These are phyloP conservation scores for Colletotrichum kahawae DNA, from an alignment of 2,329 filamentous ascomycete species.

Conservation along the genomic window DNA sequence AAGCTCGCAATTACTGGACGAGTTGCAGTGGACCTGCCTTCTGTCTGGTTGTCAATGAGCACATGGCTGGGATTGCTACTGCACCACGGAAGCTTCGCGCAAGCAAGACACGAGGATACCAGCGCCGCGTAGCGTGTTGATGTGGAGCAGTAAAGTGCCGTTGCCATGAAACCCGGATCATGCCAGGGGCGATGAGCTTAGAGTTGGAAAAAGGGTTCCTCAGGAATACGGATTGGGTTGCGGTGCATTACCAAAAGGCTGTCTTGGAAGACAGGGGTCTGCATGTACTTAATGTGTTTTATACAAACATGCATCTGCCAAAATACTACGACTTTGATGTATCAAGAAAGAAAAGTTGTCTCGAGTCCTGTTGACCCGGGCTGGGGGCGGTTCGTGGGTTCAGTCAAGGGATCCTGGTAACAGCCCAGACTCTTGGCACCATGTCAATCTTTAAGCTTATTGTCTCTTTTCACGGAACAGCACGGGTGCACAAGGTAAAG, in stretches of 20 bases:
- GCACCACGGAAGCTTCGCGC: neutral
- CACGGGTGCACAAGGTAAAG: neutral
- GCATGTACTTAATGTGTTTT: constrained; percentile 2
- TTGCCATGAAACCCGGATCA: neutral
- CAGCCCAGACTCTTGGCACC: neutral
- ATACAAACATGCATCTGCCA: neutral
- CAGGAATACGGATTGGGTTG: neutral
- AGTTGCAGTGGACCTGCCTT: neutral
- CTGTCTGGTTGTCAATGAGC: neutral
- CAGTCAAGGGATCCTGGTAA: neutral
- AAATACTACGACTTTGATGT: neutral
- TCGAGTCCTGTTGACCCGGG: neutral
- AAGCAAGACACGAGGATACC: neutral
- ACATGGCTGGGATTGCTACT: neutral
- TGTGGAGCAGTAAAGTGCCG: neutral
- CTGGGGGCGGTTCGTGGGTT: neutral
- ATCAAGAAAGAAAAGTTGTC: neutral
- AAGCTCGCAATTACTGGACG: neutral
- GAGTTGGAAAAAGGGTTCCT: neutral
- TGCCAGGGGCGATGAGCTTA: neutral
- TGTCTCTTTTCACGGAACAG: neutral
- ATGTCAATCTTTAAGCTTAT: constrained; percentile 2
- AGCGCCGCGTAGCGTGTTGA: neutral
- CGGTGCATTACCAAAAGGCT: neutral
- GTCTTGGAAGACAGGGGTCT: neutral